These are phyloP conservation scores for Penicillium olsonii DNA, from an alignment of 2,329 filamentous ascomycete species.

Conservation along the genomic window DNA sequence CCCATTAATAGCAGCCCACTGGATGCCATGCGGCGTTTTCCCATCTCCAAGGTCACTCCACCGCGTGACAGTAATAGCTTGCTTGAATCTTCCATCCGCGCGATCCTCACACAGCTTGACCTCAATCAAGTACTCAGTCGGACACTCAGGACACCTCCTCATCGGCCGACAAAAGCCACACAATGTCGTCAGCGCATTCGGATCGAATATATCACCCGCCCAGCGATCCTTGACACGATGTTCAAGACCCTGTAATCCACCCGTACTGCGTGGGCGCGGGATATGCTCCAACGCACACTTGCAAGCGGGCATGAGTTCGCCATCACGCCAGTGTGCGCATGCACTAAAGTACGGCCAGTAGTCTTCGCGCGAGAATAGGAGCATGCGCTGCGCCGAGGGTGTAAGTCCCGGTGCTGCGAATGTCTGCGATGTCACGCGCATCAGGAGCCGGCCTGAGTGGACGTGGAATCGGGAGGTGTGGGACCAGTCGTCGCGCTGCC, in stretches of 20 bases:
- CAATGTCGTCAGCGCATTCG: constrained; percentile 49
- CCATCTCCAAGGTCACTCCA: constrained; percentile 65
- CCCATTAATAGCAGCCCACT: constrained; percentile 61
- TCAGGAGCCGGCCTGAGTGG: constrained; percentile 55
- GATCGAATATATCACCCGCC: constrained; percentile 29
- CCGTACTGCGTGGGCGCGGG: constrained; percentile 45
- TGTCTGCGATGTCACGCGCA: constrained; percentile 58
- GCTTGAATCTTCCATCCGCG: constrained; percentile 53
- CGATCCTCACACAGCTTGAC: constrained; percentile 61
- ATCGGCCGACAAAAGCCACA: constrained; percentile 61
- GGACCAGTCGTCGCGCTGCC: constrained; percentile 57
- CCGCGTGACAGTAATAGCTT: constrained; percentile 61
- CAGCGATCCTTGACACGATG: constrained; percentile 43
- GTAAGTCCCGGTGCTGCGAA: constrained; percentile 57
- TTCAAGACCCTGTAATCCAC: constrained; percentile 44
- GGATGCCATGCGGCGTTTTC: constrained; percentile 47
- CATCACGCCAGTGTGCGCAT: constrained; percentile 64
- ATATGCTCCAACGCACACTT: constrained; percentile 64
- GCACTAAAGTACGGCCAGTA: constrained; percentile 64
- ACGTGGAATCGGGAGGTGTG: constrained; percentile 58
- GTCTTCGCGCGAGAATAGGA: constrained; percentile 62
- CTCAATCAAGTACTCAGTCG: constrained; percentile 64
- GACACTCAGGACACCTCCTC: constrained; percentile 62
- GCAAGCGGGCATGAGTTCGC: constrained; percentile 59
- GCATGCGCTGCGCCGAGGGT: constrained; percentile 53